Percentiles rank a stretch among this genome's conserved stretches.
phyloP scores from a whole-genome alignment of 805 yeast species.

The Saccharomycopsis oosterbeekiorum region DNA sequence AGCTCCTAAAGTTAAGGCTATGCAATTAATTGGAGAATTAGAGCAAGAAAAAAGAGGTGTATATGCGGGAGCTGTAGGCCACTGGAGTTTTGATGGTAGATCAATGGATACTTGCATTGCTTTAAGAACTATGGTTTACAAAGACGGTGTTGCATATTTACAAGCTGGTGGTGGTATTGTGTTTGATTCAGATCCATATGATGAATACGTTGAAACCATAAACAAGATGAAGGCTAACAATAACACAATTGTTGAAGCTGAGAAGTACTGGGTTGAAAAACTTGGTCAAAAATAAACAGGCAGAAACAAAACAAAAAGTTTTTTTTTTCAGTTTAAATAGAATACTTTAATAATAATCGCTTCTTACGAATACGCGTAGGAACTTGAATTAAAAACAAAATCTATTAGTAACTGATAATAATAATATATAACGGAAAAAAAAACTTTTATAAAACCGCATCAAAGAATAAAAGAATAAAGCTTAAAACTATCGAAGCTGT shows the following conservation, averaged over 20 bases:
- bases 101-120: conserved; percentile 98
- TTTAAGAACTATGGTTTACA: conserved; percentile 90
- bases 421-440: neutral
- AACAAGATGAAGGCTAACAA: conserved; percentile 94
- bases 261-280: conserved; percentile 45
- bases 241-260: conserved; percentile 87
- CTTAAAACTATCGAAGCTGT: conserved; percentile 26
- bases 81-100: conserved; percentile 93
- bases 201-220: conserved; percentile 93
- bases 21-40: conserved; percentile 85
- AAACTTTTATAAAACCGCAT: conserved; percentile 19
- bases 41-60: conserved; percentile 92
- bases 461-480: conserved; percentile 24
- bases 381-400: no score
- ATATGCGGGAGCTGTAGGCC: conserved; percentile 98
- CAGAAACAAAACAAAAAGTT: neutral
- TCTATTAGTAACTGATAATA: neutral
- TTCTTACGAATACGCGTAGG: neutral
- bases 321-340: neutral
- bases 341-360: neutral
- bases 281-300: neutral
- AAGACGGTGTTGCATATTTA: conserved; percentile 80
- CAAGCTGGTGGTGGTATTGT: conserved; percentile 99
- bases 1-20: conserved; percentile 95
- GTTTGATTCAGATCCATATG: conserved; percentile 87